Evolutionary conservation across 306 rosid genomes (phyloP).

Genomic region (Rosa rugosa): DNA sequence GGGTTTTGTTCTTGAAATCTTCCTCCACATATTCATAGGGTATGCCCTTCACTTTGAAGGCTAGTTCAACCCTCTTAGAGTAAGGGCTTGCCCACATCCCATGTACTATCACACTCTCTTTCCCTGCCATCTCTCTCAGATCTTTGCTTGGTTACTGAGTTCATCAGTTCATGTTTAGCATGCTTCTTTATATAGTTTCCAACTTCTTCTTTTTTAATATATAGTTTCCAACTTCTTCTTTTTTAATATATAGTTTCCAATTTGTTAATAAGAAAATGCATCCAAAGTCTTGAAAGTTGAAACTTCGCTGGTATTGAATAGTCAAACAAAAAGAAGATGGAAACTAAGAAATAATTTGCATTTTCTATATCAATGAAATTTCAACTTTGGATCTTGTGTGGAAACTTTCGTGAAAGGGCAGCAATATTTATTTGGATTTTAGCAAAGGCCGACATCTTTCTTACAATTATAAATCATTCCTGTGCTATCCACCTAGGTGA

Average conservation of each 20-base stretch:
- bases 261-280: no score
- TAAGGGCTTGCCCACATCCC: constrained; percentile 41
- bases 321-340: not conserved
- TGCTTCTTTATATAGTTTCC: not conserved
- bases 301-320: not conserved
- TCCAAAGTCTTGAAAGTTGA: not conserved
- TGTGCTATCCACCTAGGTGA: no score
- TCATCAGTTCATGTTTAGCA: not conserved
- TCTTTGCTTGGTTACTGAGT: not conserved
- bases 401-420: no score
- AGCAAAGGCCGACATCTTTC: no score
- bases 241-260: not conserved
- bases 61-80: constrained; percentile 32
- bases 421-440: no score
- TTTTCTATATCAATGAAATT: not conserved
- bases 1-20: constrained; percentile 29
- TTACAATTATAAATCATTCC: no score
- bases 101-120: constrained; percentile 24
- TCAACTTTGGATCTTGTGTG: not conserved
- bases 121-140: not conserved
- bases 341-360: not conserved
- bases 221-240: not conserved
- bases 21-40: constrained; percentile 26
- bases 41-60: constrained; percentile 35
- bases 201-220: not conserved